Percentiles rank a stretch among this genome's conserved stretches.
These are phyloP conservation scores for Alternaria sp. DNA, from an alignment of 2,329 filamentous ascomycete species.

Conservation along the genomic window DNA sequence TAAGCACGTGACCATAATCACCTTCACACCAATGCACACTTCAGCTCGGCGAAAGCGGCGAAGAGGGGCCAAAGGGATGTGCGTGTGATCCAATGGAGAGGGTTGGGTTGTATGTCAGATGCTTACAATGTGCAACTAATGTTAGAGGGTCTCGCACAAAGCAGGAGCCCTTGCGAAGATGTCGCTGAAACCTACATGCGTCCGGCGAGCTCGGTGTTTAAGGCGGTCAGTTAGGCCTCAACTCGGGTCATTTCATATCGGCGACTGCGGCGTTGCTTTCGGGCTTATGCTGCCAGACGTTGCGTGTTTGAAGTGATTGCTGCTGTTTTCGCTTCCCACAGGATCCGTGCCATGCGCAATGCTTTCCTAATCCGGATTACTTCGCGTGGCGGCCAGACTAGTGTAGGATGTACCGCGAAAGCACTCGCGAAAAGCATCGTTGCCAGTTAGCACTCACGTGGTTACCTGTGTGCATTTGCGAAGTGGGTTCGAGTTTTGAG, in stretches of 20 bases:
- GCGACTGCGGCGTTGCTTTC: conserved; percentile 2
- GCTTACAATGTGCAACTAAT: background rate
- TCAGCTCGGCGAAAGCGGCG: background rate
- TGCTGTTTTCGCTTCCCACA: conserved; percentile 1
- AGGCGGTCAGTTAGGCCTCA: background rate
- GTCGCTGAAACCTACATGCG: background rate
- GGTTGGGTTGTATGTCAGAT: background rate
- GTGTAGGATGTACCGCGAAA: conserved; percentile 7
- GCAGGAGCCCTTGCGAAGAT: background rate
- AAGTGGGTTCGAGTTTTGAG: background rate
- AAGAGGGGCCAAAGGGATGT: background rate
- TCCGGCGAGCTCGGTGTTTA: background rate
- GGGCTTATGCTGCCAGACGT: conserved; percentile 1
- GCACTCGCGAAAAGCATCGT: conserved; percentile 16
- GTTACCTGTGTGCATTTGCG: background rate
- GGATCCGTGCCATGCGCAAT: conserved; percentile 12
- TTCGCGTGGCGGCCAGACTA: conserved; percentile 3
- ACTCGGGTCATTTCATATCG: background rate
- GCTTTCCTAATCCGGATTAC: conserved; percentile 16
- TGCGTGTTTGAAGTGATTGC: background rate
- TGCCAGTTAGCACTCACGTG: conserved; percentile 23
- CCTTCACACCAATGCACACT: background rate
- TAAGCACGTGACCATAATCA: background rate
- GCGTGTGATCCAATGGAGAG: background rate
- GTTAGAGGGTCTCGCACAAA: background rate